Evolutionary conservation across 768 basidiomycete species (phyloP).

Genomic region (Phanerodontia chrysosporium): DNA sequence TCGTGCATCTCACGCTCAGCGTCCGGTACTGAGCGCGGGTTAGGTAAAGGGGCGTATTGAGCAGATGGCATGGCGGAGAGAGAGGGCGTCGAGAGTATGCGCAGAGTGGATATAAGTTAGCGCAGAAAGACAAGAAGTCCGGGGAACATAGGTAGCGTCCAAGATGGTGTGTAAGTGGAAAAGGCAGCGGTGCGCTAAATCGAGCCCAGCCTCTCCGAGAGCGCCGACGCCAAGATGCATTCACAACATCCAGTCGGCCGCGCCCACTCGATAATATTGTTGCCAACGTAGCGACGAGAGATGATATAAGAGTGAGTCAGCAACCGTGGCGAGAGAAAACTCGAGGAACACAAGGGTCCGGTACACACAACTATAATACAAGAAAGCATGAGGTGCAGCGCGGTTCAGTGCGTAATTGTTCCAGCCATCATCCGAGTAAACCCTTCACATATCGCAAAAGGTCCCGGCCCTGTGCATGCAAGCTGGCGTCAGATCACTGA

Average conservation of each 20-base stretch:
- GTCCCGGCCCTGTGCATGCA: constrained; percentile 53
- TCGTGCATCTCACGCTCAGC: constrained; percentile 67
- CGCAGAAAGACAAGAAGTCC: neutral
- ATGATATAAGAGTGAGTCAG: neutral
- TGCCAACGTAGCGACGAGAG: neutral
- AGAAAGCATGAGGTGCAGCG: neutral
- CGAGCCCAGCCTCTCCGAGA: neutral
- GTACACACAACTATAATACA: neutral
- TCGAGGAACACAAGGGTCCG: neutral
- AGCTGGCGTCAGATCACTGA: constrained; percentile 9
- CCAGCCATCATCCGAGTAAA: constrained; percentile 45
- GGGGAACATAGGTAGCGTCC: neutral
- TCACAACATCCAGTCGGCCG: neutral
- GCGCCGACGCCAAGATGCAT: neutral
- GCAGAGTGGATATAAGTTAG: neutral
- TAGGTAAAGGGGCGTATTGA: constrained; percentile 51
- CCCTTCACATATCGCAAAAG: constrained; percentile 69
- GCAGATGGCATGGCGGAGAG: constrained; percentile 36
- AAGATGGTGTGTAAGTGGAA: constrained; percentile 1
- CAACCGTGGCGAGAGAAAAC: neutral
- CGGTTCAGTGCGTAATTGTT: neutral
- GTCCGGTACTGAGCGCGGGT: constrained; percentile 39
- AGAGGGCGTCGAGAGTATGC: neutral
- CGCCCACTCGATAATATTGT: neutral
- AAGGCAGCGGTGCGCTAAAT: neutral